A percentile compares a stretch with the other conserved stretches of the same genome.
These are phyloP conservation scores for Aspergillus novofumigatus DNA, from an alignment of 2,329 filamentous ascomycete species.

Conservation along the genomic window DNA sequence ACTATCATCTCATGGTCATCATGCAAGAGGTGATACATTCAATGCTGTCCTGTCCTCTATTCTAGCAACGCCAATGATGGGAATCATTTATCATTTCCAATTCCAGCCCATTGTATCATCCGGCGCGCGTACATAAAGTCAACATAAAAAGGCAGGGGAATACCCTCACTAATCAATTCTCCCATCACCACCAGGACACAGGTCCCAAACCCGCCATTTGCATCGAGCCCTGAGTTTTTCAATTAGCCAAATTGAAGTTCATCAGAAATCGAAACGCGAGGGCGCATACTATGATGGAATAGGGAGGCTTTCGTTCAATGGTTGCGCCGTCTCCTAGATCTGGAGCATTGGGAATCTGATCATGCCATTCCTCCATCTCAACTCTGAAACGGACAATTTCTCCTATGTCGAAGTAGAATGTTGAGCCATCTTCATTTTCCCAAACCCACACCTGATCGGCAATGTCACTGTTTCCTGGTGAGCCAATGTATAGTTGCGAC, in stretches of 20 bases:
- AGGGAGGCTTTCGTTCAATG: constrained; percentile 56
- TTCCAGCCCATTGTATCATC: not conserved
- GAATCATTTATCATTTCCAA: not conserved
- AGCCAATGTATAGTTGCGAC: not conserved
- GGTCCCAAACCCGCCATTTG: constrained; percentile 44
- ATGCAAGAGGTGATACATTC: not conserved
- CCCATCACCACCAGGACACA: constrained; percentile 43
- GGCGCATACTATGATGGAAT: constrained; percentile 41
- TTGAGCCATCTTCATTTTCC: constrained; percentile 65
- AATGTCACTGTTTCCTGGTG: constrained; percentile 55
- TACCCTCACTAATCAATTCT: not conserved
- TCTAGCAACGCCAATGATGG: not conserved
- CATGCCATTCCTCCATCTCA: constrained; percentile 84
- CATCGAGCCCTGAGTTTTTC: constrained; percentile 40
- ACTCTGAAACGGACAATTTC: constrained; percentile 85
- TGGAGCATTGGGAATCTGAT: constrained; percentile 71
- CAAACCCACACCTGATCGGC: constrained; percentile 81
- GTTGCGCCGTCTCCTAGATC: constrained; percentile 58
- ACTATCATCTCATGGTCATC: not conserved
- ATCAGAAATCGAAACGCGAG: not conserved
- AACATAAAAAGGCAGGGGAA: not conserved
- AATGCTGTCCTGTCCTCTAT: not conserved
- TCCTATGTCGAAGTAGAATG: constrained; percentile 83
- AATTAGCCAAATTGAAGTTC: constrained; percentile 9
- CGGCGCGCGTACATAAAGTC: not conserved